Base-by-base conservation (phyloP, 2,329 filamentous ascomycete species). In the Annulohypoxylon truncatum region DNA sequence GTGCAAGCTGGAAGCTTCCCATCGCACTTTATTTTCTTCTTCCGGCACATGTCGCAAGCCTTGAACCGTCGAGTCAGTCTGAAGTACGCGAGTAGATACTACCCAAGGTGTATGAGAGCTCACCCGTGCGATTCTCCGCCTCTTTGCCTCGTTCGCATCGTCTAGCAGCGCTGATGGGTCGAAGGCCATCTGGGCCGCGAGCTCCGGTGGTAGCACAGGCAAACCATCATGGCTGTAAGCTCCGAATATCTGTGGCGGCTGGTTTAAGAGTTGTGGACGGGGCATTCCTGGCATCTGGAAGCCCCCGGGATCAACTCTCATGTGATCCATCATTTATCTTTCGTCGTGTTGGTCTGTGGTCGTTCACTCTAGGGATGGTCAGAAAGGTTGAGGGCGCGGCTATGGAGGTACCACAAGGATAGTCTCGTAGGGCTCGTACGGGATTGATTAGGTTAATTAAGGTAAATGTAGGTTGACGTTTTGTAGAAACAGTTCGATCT, bases 1-100 rank as follows among this genome's bases (percentile, higher is more conserved):
- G 93, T 94, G 80, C 96, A 99, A 66, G 94, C 90, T 35, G 96
- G 95, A 81, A 97, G 89, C 82, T 96, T 97, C 72, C 96, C 95
- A 77, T 98, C 96, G 80, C 95, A 98, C 82, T 98, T 98, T 81
- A 98, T 96, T 85, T 76, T 76, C 62, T 76, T 76, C 63, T 76
- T 76, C 26, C 74, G 69, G 47, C 95, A 98, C 94, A 97, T 96
- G 74, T 97, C 94, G 82, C 94, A 97, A 54, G 94, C 94, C 92
- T 94, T 66, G 40, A 31, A 57, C 28, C 42, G 53, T 28, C 28
- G 24, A 20, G 62, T 73, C 61, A 72, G 68, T 59, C 59, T 50
- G n/a, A 24, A 24, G 44, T 28, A 60, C 35, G 57, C 8, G 22
- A 12, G 31, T 18, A 57, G n/a, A 67, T 10, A 29, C 48, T 38